Evolutionary conservation across 192 early-diverging fungal genomes (phyloP).

Genomic region (Diversispora epigaea): DNA sequence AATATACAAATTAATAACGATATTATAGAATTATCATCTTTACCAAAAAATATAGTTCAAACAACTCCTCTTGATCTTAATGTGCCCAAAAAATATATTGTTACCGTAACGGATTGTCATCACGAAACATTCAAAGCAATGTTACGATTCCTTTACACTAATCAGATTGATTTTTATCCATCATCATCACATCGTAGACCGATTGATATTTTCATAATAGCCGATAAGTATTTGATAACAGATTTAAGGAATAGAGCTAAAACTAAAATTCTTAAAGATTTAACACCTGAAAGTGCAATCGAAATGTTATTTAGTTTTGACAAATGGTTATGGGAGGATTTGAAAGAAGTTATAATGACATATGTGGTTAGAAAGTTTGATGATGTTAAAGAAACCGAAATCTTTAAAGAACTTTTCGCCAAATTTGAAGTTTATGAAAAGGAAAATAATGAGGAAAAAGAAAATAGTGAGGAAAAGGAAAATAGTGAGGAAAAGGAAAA

Average conservation of each 20-base stretch:
- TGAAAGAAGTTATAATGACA: constrained; percentile 8
- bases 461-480: too few relatives aligned
- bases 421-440: background rate
- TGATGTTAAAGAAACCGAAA: constrained; percentile 3
- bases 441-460: too few relatives aligned
- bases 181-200: background rate
- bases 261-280: constrained; percentile 2
- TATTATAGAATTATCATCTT: background rate
- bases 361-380: constrained; percentile 20
- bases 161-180: constrained; percentile 12
- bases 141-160: constrained; percentile 21
- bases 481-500: too few relatives aligned
- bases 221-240: constrained; percentile 27
- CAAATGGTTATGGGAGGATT: background rate
- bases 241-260: constrained; percentile 13
- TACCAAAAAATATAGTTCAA: background rate
- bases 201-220: constrained; percentile 10
- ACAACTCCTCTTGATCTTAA: background rate
- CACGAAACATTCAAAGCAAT: constrained; percentile 14
- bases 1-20: background rate
- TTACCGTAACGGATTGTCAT: constrained; percentile 18
- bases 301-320: constrained; percentile 3
- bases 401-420: background rate
- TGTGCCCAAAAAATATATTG: background rate
- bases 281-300: background rate